A percentile compares a stretch with the other conserved stretches of the same genome.
These are phyloP conservation scores for Yamadazyma buinensis DNA, from an alignment of 1,139 yeast genomes.

Conservation along the genomic window DNA sequence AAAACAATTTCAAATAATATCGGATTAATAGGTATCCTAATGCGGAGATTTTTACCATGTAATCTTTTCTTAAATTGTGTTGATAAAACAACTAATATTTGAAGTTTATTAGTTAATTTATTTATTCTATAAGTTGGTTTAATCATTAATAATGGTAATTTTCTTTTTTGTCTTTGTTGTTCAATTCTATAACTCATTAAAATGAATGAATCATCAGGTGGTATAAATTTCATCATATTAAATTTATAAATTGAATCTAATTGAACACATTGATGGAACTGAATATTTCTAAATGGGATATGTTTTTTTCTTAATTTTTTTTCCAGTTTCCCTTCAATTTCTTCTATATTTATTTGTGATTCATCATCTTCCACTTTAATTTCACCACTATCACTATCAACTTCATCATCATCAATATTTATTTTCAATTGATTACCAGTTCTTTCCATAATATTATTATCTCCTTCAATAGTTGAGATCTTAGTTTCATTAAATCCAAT, in stretches of 20 bases:
- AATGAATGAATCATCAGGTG: conserved; percentile 44
- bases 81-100: conserved; percentile 32
- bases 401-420: neutral
- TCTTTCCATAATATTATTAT: conserved; percentile 10
- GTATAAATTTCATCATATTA: conserved; percentile 39
- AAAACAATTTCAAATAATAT: conserved; percentile 28
- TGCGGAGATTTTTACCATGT: conserved; percentile 29
- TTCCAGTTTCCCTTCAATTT: conserved; percentile 2
- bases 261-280: conserved; percentile 46
- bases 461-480: conserved; percentile 21
- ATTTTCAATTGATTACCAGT: conserved; percentile 7
- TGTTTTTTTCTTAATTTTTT: conserved; percentile 9
- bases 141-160: conserved; percentile 36
- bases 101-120: conserved; percentile 23
- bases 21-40: conserved; percentile 38
- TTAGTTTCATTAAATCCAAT: conserved; percentile 40
- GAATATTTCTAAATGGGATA: conserved; percentile 40
- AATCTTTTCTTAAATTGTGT: conserved; percentile 34
- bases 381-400: conserved; percentile 6
- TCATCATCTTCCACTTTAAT: conserved; percentile 7
- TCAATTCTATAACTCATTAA: conserved; percentile 42
- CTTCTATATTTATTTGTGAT: conserved; percentile 2
- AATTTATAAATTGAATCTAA: conserved; percentile 35
- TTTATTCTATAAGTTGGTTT: conserved; percentile 32
- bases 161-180: conserved; percentile 31